Evolutionary conservation across 169 alveolate species (phyloP).

Genomic region (Plasmodium billcollinsi): DNA sequence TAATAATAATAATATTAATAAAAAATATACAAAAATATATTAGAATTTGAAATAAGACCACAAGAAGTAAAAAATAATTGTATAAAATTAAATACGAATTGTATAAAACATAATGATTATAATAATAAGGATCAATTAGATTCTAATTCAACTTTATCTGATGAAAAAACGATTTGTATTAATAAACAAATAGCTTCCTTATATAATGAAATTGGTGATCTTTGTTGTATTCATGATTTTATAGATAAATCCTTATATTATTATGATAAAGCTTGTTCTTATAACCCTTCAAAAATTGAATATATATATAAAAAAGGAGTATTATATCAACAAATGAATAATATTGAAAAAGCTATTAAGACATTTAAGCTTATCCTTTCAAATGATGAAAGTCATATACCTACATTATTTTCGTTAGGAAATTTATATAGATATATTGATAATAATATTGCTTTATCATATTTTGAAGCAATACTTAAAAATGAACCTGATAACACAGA

Average conservation of each 20-base stretch:
- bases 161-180: slow-evolving; percentile 11
- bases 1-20: slow-evolving; percentile 9
- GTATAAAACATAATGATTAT: neutral
- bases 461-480: slow-evolving; percentile 73
- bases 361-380: slow-evolving; percentile 54
- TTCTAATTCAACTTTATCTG: neutral
- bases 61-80: slow-evolving; percentile 8
- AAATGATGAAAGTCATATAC: slow-evolving; percentile 37
- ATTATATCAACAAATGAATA: slow-evolving; percentile 74
- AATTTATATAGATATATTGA: slow-evolving; percentile 75
- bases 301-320: slow-evolving; percentile 74
- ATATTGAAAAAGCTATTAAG: slow-evolving; percentile 51
- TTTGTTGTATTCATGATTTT: slow-evolving; percentile 72
- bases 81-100: slow-evolving; percentile 3
- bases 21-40: slow-evolving; percentile 41
- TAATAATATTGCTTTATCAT: slow-evolving; percentile 49
- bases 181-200: slow-evolving; percentile 71
- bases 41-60: slow-evolving; percentile 73
- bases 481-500: slow-evolving; percentile 67
- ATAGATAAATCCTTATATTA: slow-evolving; percentile 60
- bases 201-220: slow-evolving; percentile 70
- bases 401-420: slow-evolving; percentile 66
- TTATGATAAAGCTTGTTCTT: slow-evolving; percentile 67
- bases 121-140: neutral
- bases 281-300: slow-evolving; percentile 70